Percentiles rank a stretch among this genome's conserved stretches.
Conservation (phyloP, 495 filamentous ascomycete species). For the Xylaria castorea region DNA sequence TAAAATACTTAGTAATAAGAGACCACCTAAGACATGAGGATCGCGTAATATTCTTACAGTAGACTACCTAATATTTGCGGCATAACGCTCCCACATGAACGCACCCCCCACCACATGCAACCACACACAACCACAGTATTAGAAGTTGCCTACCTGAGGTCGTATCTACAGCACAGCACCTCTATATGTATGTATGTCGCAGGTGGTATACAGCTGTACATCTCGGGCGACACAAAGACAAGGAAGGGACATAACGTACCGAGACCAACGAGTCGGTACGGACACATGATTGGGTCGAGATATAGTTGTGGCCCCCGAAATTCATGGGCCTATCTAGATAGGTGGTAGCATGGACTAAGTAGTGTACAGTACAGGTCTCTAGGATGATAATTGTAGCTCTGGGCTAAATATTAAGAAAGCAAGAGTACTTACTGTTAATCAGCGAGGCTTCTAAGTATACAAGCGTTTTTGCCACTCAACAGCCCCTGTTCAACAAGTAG, state of each 20-base stretch:
- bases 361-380: not conserved
- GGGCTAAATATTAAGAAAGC: too few species aligned
- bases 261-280: slow-evolving; percentile 3
- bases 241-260: not conserved
- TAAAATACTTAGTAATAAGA: not conserved
- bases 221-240: slow-evolving; percentile 7
- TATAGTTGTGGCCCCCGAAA: not conserved
- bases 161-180: not conserved
- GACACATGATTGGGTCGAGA: slow-evolving; percentile 4
- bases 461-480: too few species aligned
- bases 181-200: not conserved
- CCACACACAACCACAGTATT: not conserved
- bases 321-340: not conserved
- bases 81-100: not conserved
- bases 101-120: too few species aligned
- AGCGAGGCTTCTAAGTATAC: too few species aligned
- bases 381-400: too few species aligned
- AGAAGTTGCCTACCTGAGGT: not conserved
- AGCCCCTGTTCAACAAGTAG: too few species aligned
- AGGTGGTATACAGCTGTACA: not conserved
- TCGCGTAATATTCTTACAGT: not conserved
- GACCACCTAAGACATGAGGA: not conserved
- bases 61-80: not conserved
- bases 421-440: too few species aligned
- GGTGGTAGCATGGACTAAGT: not conserved